A percentile compares a stretch with the other conserved stretches of the same genome.
Evolutionary conservation across 139 green algal genomes (phyloP).

Genomic region (Chlorella ohadii): DNA sequence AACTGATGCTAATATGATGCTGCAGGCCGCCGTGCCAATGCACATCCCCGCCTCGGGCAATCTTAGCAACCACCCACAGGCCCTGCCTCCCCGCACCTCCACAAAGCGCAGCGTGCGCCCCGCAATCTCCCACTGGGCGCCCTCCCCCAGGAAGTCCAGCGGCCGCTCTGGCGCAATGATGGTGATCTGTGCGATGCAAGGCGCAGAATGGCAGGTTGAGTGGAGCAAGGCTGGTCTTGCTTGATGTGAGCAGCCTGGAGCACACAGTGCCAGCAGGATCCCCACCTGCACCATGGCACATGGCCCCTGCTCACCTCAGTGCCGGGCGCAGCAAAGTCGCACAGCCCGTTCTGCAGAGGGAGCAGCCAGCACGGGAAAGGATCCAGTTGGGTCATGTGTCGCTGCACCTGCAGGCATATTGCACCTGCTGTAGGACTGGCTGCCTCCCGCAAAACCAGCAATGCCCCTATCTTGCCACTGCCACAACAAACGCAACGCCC

Average conservation of each 20-base stretch:
- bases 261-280: too few species aligned
- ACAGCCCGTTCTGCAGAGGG: constrained; percentile 19
- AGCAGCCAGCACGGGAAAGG: neutral
- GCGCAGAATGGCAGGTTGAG: too few species aligned
- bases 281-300: too few species aligned
- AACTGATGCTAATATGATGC: too few species aligned
- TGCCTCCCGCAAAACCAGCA: neutral
- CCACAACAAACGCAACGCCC: neutral
- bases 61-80: too few species aligned
- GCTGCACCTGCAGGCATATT: neutral
- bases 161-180: constrained; percentile 27
- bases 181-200: neutral
- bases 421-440: neutral
- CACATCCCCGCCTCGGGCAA: too few species aligned
- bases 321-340: constrained; percentile 34
- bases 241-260: too few species aligned
- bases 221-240: too few species aligned
- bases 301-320: constrained; percentile 34
- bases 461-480: neutral
- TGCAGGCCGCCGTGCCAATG: too few species aligned
- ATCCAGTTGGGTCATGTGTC: too few species aligned
- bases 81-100: neutral
- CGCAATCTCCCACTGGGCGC: neutral
- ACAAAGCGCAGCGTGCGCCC: constrained; percentile 3
- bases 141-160: constrained; percentile 13